Base-by-base conservation (phyloP, 257 asterid species). In the Salvia rosmarinus region DNA sequence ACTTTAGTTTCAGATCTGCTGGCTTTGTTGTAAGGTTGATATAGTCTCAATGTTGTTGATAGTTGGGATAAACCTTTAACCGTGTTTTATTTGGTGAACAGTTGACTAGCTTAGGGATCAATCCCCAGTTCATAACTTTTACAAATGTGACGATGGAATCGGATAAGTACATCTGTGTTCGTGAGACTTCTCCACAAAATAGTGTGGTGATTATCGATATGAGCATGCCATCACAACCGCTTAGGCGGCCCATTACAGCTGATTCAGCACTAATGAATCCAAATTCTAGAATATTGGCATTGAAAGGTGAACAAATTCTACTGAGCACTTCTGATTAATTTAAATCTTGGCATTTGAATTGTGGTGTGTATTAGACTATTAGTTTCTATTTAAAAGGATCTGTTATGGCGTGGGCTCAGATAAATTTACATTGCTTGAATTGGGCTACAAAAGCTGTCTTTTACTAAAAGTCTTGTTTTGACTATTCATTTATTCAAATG, bases 201-300 rank as follows among this genome's bases (percentile, higher is more conserved):
- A 89, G 97, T 72, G 97, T 95, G 70, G 99, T 95, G 71, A 95
- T 95, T 79, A 74, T 95, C 28, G 99, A 95, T 50, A 95, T 89
- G 98, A 91, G 25, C 80, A 91, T 89, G 98, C 99, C 99, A 49
- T 87, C 71, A 79, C 99, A 95, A 82, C 99, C 99, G 32, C 68
- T 95, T 83, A 82, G 99, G 83, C 87, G 99, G 73, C 98, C 99
- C 0, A 88, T 95, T 62, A 95, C 99, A 28, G 99, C 99, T 10
- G 99, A 95, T 79, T 95, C 99, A 1, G 99, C 99, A 20, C 95
- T 95, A 68, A 95, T 95, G 99, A 91, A 95, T 85, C 98, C 99
- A 17, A 83, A 84, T 80, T 78, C 92, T 47, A 87, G 95, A 83
- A 89, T 91, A 68, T 78, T 95, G 84, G 98, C 99, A 30, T 82